Base-by-base conservation (phyloP, 2,329 filamentous ascomycete genomes). In the Nemania sp. region DNA sequence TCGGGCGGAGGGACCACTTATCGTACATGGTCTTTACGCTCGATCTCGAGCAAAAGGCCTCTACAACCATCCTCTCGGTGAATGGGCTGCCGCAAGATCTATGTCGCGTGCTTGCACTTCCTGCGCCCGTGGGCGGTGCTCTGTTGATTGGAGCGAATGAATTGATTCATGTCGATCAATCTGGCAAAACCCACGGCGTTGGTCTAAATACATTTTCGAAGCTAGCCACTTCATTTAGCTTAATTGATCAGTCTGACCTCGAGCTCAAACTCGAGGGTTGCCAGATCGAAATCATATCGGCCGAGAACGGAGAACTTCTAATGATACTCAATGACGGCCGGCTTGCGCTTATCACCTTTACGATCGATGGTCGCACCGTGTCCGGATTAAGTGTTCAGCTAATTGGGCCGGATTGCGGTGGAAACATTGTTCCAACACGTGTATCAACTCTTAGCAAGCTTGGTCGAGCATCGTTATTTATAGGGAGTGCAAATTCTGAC, bases 1-100 rank as follows among this genome's bases (percentile, higher is more conserved):
- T 98, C 61, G 92, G 94, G 75, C 88, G 93, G 71, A 96, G 91
- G 76, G 96, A 99, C 78, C 89, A 93, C 73, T 84, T 97, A 55
- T 91, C 90, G 20, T 99, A 98, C 82, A 94, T 94, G 77, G 95
- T 99, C 69, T 97, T 98, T 77, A 98, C 96, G 0, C 85, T 99
- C 59, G 96, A 99, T 77, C 85, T 99, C 55, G 93, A 97, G 75
- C 94, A 98, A 79, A 92, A 91, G 74, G 94, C 94, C 2, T 98
- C 94, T 3, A 99, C 96, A 1, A 94, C 93, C 1, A 92, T 99
- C 71, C 86, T 98, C 7, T 96, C 94, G 0, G 93, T 98, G 55
- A 86, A 89, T 24, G 91, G 90, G 47, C 86, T 99, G 49, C 97
- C 96, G 0, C 94, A 93, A 77, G 95, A 98, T 79, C 85, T 98